Percentiles rank a stretch among this genome's conserved stretches.
Evolutionary conservation across 2,329 filamentous ascomycete genomes (phyloP).

Genomic region (Grosmannia clavigera): DNA sequence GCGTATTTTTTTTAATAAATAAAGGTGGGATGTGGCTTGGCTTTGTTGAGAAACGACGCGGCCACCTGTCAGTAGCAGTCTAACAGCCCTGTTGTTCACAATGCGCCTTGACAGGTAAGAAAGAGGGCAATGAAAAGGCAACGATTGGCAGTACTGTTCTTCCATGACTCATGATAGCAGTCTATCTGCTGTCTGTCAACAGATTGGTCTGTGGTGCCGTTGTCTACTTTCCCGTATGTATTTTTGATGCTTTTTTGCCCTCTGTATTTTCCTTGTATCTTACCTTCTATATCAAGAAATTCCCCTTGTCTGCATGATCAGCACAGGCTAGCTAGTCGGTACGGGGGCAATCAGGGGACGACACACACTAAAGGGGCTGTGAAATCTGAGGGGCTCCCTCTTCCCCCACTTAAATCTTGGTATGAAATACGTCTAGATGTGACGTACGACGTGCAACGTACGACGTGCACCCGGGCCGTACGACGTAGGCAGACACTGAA

Average conservation of each 20-base stretch:
- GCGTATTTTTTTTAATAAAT: background rate
- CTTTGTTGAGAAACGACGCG: background rate
- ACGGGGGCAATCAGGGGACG: background rate
- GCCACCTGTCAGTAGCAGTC: background rate
- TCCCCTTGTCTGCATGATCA: background rate
- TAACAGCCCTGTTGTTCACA: background rate
- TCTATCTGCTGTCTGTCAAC: background rate
- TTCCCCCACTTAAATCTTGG: background rate
- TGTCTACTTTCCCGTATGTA: background rate
- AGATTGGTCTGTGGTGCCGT: background rate
- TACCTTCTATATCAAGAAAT: background rate
- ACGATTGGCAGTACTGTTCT: background rate
- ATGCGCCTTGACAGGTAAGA: background rate
- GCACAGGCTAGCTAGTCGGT: background rate
- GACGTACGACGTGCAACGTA: too few species aligned
- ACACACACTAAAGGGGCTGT: background rate
- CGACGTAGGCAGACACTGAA: too few species aligned
- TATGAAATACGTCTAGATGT: too few species aligned
- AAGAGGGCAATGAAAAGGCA: background rate
- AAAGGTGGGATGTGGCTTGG: background rate
- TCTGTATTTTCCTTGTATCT: background rate
- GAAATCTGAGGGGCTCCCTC: background rate
- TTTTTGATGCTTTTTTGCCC: background rate
- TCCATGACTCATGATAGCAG: too few species aligned
- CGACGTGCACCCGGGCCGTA: too few species aligned